Base-by-base conservation (phyloP, 1,139 yeast species). In the Pichia norvegensis region DNA sequence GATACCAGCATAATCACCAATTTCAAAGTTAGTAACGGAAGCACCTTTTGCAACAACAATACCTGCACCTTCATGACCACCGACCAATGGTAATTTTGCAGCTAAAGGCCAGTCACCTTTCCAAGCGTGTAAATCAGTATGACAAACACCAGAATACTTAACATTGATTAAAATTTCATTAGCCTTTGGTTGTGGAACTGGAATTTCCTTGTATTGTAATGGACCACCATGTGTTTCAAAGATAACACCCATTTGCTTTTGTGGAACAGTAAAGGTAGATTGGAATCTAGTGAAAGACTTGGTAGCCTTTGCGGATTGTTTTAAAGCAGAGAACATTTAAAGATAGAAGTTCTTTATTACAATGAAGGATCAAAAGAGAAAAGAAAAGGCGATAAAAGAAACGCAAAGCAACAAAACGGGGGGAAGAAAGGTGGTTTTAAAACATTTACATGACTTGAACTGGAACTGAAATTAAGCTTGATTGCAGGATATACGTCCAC, bases 1-100 rank as follows among this genome's bases (percentile, higher is more conserved):
- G 62, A 83, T 70, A 63, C 92, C 94, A 49, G 92, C 94, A 45
- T 64, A 70, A 64, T 84, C 92, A 60, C 94, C 94, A 58, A 81
- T 64, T 61, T 81, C 74, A 70, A 84, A 81, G 62, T 81, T 80
- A 57, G 68, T 73, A 55, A 83, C 94, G 55, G 77, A 72, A 39
- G 69, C 69, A 61, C 92, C 94, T 61, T 70, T 77, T 55, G 74
- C 87, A 49, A 82, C 90, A 53, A 84, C 92, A 35, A 78, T 77
- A 67, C 94, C 94, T 35, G 90, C 88, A 68, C 92, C 92, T 68
- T 84, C 94, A 71, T 84, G 94, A 60, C 94, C 94, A 53, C 87
- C 88, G 45, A 81, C 85, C 55, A 80, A 68, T 21, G 87, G 87
- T 53, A 78, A 70, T 65, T 81, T 81, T 54, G 80, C 74, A 46